Percentiles rank a stretch among this genome's conserved stretches.
These are phyloP conservation scores for Pseudogymnoascus sp. DNA, from an alignment of 2,329 filamentous ascomycete species.

Conservation along the genomic window DNA sequence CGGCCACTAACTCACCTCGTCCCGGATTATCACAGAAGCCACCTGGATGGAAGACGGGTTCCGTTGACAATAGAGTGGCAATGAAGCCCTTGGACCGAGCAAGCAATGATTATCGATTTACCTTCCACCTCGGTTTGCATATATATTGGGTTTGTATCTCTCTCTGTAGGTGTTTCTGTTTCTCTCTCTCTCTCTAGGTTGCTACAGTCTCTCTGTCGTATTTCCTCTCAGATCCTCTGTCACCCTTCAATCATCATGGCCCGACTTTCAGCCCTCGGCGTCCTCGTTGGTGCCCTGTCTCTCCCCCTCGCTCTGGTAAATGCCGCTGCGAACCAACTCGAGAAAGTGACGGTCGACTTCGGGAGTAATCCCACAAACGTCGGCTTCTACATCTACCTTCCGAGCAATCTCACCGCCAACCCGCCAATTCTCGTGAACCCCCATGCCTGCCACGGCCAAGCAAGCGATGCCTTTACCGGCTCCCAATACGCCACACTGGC, in stretches of 20 bases:
- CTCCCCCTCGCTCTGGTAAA: not conserved
- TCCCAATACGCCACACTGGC: slow-evolving; percentile 46
- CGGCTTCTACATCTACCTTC: slow-evolving; percentile 44
- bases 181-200: not conserved
- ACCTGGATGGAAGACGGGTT: not conserved
- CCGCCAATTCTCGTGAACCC: slow-evolving; percentile 42
- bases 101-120: not conserved
- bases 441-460: slow-evolving; percentile 50
- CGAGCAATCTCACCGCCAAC: slow-evolving; percentile 34
- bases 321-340: slow-evolving; percentile 14
- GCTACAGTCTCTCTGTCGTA: not conserved
- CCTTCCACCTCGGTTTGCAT: not conserved
- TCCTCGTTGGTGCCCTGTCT: not conserved
- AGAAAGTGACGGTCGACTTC: slow-evolving; percentile 32
- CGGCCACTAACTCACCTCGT: not conserved
- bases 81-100: not conserved
- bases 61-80: not conserved
- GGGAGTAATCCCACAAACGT: slow-evolving; percentile 36
- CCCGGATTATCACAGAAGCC: not conserved
- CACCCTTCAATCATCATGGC: not conserved
- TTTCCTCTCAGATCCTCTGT: not conserved
- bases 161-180: not conserved
- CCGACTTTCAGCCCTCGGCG: not conserved
- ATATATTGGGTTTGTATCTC: not conserved
- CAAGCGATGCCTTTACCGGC: slow-evolving; percentile 39